Percentiles rank a stretch among this genome's conserved stretches.
Conservation (phyloP, 1,284 basidiomycete genomes). For the Ustilago vetiveriae region DNA sequence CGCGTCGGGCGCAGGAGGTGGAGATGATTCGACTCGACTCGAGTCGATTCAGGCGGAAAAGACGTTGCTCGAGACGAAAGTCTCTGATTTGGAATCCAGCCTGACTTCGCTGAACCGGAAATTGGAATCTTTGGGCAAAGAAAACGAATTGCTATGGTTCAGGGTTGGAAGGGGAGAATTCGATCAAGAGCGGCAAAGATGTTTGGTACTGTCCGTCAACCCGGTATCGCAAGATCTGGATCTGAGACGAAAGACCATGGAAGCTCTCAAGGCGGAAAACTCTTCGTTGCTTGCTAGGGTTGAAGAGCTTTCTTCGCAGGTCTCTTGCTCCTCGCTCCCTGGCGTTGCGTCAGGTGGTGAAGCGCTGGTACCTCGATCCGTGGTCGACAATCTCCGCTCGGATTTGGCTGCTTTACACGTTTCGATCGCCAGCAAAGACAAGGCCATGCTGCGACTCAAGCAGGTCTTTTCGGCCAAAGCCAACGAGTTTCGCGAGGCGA, state of each 20-base stretch:
- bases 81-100: conserved; percentile 46
- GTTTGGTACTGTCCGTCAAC: conserved; percentile 78
- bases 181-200: conserved; percentile 76
- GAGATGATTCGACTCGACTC: neutral
- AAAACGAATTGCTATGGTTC: conserved; percentile 76
- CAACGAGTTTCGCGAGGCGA: conserved; percentile 81
- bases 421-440: conserved; percentile 72
- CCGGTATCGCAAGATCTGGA: conserved; percentile 79
- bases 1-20: conserved; percentile 4
- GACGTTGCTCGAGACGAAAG: conserved; percentile 49
- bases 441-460: conserved; percentile 77
- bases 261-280: conserved; percentile 79
- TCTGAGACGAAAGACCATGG: conserved; percentile 75
- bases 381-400: conserved; percentile 74
- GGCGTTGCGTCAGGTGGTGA: conserved; percentile 62
- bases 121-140: conserved; percentile 76
- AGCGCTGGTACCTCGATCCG: conserved; percentile 71
- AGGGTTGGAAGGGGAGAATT: conserved; percentile 75
- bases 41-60: conserved; percentile 5
- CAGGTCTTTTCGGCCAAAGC: conserved; percentile 78
- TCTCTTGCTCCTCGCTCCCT: conserved; percentile 27
- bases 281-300: conserved; percentile 72
- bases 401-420: conserved; percentile 75
- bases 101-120: conserved; percentile 63
- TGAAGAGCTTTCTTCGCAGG: conserved; percentile 47